These are phyloP conservation scores for Arthrinium puccinioides DNA, from an alignment of 2,329 filamentous ascomycete species.

Conservation along the genomic window DNA sequence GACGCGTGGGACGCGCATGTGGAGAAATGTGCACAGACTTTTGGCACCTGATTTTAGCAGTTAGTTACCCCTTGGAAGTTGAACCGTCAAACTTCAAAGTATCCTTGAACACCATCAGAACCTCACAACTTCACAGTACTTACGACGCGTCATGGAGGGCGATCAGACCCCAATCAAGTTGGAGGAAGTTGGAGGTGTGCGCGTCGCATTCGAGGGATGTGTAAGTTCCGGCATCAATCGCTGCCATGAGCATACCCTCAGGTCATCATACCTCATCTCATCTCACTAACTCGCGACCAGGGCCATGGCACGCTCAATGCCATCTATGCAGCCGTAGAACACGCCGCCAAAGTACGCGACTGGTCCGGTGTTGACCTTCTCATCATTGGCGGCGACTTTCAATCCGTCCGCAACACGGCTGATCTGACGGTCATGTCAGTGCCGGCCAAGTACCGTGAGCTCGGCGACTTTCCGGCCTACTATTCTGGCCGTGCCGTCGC, in stretches of 20 bases:
- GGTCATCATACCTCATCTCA: neutral
- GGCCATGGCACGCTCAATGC: slow-evolving; percentile 88
- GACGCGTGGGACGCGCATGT: too few relatives aligned
- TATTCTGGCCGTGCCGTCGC: slow-evolving; percentile 73
- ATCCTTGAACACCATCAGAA: too few relatives aligned
- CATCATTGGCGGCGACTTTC: slow-evolving; percentile 95
- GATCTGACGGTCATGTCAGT: slow-evolving; percentile 88
- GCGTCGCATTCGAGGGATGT: slow-evolving; percentile 80
- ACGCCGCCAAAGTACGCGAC: slow-evolving; percentile 59
- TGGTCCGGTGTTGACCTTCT: slow-evolving; percentile 83
- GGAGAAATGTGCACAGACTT: too few relatives aligned
- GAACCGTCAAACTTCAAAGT: too few relatives aligned
- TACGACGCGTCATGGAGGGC: too few relatives aligned
- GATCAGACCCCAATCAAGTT: too few relatives aligned
- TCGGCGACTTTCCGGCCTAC: slow-evolving; percentile 92
- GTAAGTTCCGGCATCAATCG: slow-evolving; percentile 32
- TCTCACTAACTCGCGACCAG: slow-evolving; percentile 35
- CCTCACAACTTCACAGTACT: too few relatives aligned
- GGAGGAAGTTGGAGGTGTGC: slow-evolving; percentile 38
- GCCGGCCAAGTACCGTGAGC: slow-evolving; percentile 75
- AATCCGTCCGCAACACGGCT: slow-evolving; percentile 82
- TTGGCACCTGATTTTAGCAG: too few relatives aligned
- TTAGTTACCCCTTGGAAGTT: too few relatives aligned
- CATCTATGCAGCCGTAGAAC: slow-evolving; percentile 75
- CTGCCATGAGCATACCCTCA: too few relatives aligned